Conservation (phyloP, 2,329 filamentous ascomycete genomes). For the Colletotrichum tofieldiae region DNA sequence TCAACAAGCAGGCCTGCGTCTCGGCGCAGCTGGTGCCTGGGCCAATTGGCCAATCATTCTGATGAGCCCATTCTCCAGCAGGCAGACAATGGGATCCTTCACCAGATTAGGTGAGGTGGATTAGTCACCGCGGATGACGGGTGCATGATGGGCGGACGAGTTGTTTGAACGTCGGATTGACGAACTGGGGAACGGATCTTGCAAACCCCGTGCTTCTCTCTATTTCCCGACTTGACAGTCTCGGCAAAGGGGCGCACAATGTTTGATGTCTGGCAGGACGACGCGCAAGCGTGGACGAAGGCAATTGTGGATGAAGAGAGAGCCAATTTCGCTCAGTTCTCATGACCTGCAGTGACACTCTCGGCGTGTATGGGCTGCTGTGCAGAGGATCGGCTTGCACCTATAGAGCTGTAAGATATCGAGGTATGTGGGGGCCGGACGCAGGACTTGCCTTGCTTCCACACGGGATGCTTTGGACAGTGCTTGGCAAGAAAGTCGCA, state of each 20-base stretch:
- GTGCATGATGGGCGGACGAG: not conserved
- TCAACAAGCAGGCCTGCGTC: not conserved
- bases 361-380: too few relatives aligned
- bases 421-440: too few relatives aligned
- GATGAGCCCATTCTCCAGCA: not conserved
- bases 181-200: not conserved
- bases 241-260: not conserved
- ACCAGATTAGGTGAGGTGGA: not conserved
- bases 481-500: too few relatives aligned
- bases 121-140: not conserved
- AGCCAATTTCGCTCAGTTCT: too few relatives aligned
- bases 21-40: slow-evolving; percentile 25
- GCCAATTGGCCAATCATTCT: slow-evolving; percentile 11
- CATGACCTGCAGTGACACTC: not conserved
- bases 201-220: not conserved
- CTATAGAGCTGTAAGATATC: too few relatives aligned
- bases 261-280: not conserved
- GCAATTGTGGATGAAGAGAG: too few relatives aligned
- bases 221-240: too few relatives aligned
- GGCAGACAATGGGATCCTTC: not conserved
- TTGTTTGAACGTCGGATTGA: not conserved
- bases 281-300: not conserved
- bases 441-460: too few relatives aligned
- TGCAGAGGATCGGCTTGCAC: too few relatives aligned
- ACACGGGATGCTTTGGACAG: too few relatives aligned